Base-by-base conservation (phyloP, 306 rosid genomes). In the Begonia loranthoides region DNA sequence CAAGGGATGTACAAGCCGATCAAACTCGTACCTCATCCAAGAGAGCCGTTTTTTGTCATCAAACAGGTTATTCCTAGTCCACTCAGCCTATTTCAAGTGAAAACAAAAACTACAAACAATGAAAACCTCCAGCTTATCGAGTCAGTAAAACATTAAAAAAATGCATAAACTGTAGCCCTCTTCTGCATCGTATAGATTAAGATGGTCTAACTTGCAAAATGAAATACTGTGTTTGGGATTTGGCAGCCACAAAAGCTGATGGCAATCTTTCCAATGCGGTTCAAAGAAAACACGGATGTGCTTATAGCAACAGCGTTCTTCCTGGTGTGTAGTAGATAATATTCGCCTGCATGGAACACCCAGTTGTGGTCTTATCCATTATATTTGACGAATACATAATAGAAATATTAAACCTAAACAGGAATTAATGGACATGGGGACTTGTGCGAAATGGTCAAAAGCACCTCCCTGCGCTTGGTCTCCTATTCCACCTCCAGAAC, bases 401-500 rank as follows among this genome's bases (percentile, higher is more conserved):
- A 39, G n/a, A n/a, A n/a, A 41, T 59, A 41, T 57, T 57, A 8
- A 28, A 51, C 50, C 21, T 51, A 61, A 51, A 61, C 68, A 90
- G 97, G 97, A 90, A 65, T 85, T 90, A 6, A 69, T 74, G 81
- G 95, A 90, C 16, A 81, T 90, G 4, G 97, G 87, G 61, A 82
- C 67, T 62, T 82, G 80, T 8, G 73, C 79, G 55, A 74, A 82
- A 78, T 90, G 87, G 94, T 63, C 73, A 49, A 78, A 85, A 71
- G 89, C 77, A 54, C 97, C 97, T 58, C 70, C 80, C 40, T 82
- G 94, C 68, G 54, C 59, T 52, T 90, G 97, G 95, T 79, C 97
- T 51, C 85, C 95, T 58, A 90, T 90, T 71, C 97, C 97, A 55
- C 94, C 95, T 41, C 87, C 94, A 43, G 95, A 82, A 59, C 66